Evolutionary conservation across 768 basidiomycete genomes (phyloP), one percentile per base, ranked within the genome.

Genomic region (Tricholoma matsutake): DNA sequence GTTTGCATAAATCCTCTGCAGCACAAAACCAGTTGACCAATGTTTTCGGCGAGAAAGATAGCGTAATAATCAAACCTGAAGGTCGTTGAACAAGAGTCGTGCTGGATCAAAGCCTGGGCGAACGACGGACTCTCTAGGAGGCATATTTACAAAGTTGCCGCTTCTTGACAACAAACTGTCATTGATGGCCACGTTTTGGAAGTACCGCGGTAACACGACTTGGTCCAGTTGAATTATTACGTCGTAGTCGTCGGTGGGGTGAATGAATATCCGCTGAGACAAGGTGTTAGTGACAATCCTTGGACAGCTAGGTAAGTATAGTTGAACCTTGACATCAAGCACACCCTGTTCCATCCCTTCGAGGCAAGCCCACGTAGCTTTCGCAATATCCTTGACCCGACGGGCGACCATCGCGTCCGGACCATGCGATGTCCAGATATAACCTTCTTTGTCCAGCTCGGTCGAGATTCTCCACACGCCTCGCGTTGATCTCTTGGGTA

Each of bases 61-160:
- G 16, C 16, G 47, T n/a, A 4, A 28, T 34, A n/a, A 14, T 65
- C 80, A 52, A 62, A 92, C 94, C 80, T 88, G 82, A 5, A 98
- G 75, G 65, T 96, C 92, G 16, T 79, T 69, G 66, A 88, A 83
- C 14, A 94, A 78, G 61, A 86, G 66, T 13, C 75, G 76, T 0
- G 85, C 88, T 1, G 94, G 94, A 73, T 98, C 93, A 65, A 93
- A 95, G 2, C 86, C 94, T 16, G 92, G 83, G 39, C 85, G 79
- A 14, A 78, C 68, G 11, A 67, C 69, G n/a, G 70, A 61, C 3
- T 71, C 64, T 20, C 71, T 68, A 22, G 66, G 60, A 14, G 63
- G 65, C 14, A 79, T 71, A 68, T 87, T 85, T 3, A 80, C 78
- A 63, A 83, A 82, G 68, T 70, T 78, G 61, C 71, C 78, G 62